A percentile compares a stretch with the other conserved stretches of the same genome.
Evolutionary conservation across 208 protist genomes (phyloP).

Genomic region (Leishmania gerbilli): DNA sequence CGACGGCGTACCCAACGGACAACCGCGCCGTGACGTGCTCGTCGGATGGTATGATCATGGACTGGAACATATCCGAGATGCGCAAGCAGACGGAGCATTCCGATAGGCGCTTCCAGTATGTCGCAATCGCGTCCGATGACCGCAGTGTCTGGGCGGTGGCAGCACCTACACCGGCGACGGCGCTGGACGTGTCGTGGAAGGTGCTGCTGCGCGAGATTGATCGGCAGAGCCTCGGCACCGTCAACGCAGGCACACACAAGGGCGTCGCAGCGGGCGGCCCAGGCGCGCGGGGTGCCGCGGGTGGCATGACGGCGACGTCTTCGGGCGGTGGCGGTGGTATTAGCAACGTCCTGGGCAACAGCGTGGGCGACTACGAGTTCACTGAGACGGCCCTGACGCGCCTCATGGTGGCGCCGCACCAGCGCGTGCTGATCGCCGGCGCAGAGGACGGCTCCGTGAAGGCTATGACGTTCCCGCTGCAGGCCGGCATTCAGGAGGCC

Average conservation of each 20-base stretch:
- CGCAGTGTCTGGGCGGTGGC: constrained; percentile 89
- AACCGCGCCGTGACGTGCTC: constrained; percentile 90
- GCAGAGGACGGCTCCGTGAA: constrained; percentile 89
- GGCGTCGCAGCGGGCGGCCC: neutral
- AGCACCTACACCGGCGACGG: constrained; percentile 66
- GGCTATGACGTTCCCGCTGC: constrained; percentile 90
- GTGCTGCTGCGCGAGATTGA: constrained; percentile 91
- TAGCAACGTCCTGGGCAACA: constrained; percentile 24
- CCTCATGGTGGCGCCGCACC: constrained; percentile 79
- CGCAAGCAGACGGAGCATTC: constrained; percentile 89
- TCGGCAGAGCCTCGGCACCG: constrained; percentile 51
- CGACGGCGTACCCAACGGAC: constrained; percentile 91
- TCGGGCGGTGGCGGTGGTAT: neutral
- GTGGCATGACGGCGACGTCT: neutral
- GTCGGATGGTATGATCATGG: constrained; percentile 94
- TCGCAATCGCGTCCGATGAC: constrained; percentile 81
- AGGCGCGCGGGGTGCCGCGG: neutral
- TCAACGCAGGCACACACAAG: constrained; percentile 2
- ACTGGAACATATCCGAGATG: constrained; percentile 90
- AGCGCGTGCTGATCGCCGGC: constrained; percentile 93
- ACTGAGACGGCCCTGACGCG: constrained; percentile 67
- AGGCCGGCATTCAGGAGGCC: constrained; percentile 72
- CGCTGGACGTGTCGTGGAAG: constrained; percentile 78
- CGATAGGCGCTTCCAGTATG: constrained; percentile 93
- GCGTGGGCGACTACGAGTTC: constrained; percentile 76